Base-by-base conservation (phyloP, 257 asterid species). In the Ophiorrhiza pumila region DNA sequence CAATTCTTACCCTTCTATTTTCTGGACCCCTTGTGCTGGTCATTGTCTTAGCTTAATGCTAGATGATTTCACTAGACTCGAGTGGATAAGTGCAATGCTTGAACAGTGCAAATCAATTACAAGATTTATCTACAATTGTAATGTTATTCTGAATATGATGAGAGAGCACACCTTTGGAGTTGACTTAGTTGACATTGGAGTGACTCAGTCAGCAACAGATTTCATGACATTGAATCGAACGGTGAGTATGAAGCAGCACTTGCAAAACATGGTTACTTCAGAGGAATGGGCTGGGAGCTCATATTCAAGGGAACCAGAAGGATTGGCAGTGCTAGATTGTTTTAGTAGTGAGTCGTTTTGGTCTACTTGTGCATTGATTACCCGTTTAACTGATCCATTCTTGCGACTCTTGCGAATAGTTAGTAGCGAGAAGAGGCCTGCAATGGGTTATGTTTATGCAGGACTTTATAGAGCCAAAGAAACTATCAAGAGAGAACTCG, bases 381-480 rank as follows among this genome's bases (percentile, higher is more conserved):
- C 83, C 43, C 83, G 80, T 32, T 79, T 92, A 70, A 76, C 80
- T 34, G 96, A 87, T 69, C 99, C 97, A 41, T 84, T 95, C 23
- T 78, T 95, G 77, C 80, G 96, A 57, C 77, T 95, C 55, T 78
- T 83, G 76, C 80, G 97, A 84, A 90, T 95, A 82, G 96, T 87
- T 67, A 45, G 87, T 64, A 86, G 90, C 67, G 90, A 82, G 83
- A 92, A 87, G 84, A 82, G 88, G 77, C 95, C 97, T 49, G 97
- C 89, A 12, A 82, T 89, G 94, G 97, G 96, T 18, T 95, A 82
- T 70, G 88, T 95, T 74, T 90, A 82, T 72, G 98, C 94, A 14
- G 99, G 96, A 57, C 68, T 95, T 68, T 89, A 86, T 72, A 82
- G 96, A 65, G 99, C 90, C 66, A 95, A 95, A 82, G 99, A 95